These are phyloP conservation scores for Emmonsia crescens DNA, from an alignment of 2,329 filamentous ascomycete genomes.

Conservation along the genomic window DNA sequence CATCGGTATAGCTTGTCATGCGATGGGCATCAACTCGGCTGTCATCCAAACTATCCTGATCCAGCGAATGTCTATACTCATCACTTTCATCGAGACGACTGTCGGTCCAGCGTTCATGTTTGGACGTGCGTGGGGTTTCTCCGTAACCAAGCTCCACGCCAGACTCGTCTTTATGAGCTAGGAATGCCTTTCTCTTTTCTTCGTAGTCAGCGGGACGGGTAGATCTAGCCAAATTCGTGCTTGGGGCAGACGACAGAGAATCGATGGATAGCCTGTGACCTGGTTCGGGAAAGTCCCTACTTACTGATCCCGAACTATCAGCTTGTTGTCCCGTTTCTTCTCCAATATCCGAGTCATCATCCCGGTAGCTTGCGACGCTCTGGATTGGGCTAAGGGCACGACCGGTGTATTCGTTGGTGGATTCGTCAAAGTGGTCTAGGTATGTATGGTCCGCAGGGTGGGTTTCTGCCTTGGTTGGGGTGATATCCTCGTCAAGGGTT, in stretches of 20 bases:
- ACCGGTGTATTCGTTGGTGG: constrained; percentile 45
- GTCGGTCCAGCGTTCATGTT: constrained; percentile 14
- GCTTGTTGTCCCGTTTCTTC: constrained; percentile 46
- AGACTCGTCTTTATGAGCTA: constrained; percentile 32
- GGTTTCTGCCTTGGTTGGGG: constrained; percentile 1
- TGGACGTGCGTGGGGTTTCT: constrained; percentile 20
- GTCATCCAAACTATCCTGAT: constrained; percentile 29
- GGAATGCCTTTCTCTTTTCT: constrained; percentile 40
- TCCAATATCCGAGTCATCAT: constrained; percentile 54
- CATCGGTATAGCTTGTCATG: constrained; percentile 43
- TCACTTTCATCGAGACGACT: constrained; percentile 18
- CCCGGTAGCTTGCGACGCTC: constrained; percentile 77
- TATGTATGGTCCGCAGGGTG: background rate
- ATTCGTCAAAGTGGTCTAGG: constrained; percentile 18
- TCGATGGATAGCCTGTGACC: constrained; percentile 44
- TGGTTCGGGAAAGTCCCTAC: constrained; percentile 34
- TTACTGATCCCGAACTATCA: constrained; percentile 45
- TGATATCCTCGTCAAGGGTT: background rate
- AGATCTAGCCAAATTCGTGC: constrained; percentile 45
- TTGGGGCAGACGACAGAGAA: constrained; percentile 48
- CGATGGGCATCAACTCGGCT: constrained; percentile 43
- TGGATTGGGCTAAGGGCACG: constrained; percentile 79
- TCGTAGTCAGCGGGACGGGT: constrained; percentile 44
- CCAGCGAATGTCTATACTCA: constrained; percentile 11
- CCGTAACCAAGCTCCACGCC: constrained; percentile 31